Percentiles rank a stretch among this genome's conserved stretches.
Evolutionary conservation across 805 yeast genomes (phyloP).

Genomic region (Monosporozyma aerobia): DNA sequence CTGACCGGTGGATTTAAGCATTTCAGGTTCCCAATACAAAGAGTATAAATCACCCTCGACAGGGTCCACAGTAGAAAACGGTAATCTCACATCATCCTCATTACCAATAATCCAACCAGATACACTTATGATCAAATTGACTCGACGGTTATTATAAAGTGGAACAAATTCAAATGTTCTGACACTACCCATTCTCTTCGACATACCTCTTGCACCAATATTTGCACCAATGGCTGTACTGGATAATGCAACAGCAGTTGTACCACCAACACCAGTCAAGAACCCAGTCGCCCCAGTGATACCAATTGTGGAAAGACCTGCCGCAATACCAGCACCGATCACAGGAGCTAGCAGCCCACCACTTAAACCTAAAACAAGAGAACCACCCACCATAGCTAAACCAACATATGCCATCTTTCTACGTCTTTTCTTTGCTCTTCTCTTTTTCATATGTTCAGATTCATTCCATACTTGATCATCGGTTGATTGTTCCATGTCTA

Average conservation of each 20-base stretch:
- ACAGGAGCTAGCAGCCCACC: slow-evolving; percentile 96
- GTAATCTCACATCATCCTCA: slow-evolving; percentile 90
- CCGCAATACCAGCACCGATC: slow-evolving; percentile 96
- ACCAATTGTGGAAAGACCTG: slow-evolving; percentile 92
- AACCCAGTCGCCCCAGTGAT: slow-evolving; percentile 89
- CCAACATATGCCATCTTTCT: slow-evolving; percentile 81
- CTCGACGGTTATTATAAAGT: slow-evolving; percentile 79
- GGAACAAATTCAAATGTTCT: slow-evolving; percentile 92
- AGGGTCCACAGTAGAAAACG: slow-evolving; percentile 94
- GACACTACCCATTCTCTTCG: slow-evolving; percentile 80
- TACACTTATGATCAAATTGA: slow-evolving; percentile 78
- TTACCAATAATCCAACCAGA: slow-evolving; percentile 98
- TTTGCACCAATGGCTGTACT: slow-evolving; percentile 87
- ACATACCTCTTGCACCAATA: slow-evolving; percentile 81
- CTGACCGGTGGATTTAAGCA: slow-evolving; percentile 92
- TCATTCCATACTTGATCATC: slow-evolving; percentile 71
- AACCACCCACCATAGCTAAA: slow-evolving; percentile 92
- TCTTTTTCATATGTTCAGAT: slow-evolving; percentile 52
- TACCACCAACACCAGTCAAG: slow-evolving; percentile 93
- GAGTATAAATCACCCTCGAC: slow-evolving; percentile 95
- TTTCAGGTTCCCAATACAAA: slow-evolving; percentile 94
- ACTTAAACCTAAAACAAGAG: slow-evolving; percentile 84
- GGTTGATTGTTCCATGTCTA: slow-evolving; percentile 77
- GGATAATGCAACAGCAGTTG: slow-evolving; percentile 85
- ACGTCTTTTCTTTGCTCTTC: slow-evolving; percentile 56